A percentile compares a stretch with the other conserved stretches of the same genome.
Conservation (phyloP, 2,329 filamentous ascomycete genomes). For the Ophiostoma fasciatum region DNA sequence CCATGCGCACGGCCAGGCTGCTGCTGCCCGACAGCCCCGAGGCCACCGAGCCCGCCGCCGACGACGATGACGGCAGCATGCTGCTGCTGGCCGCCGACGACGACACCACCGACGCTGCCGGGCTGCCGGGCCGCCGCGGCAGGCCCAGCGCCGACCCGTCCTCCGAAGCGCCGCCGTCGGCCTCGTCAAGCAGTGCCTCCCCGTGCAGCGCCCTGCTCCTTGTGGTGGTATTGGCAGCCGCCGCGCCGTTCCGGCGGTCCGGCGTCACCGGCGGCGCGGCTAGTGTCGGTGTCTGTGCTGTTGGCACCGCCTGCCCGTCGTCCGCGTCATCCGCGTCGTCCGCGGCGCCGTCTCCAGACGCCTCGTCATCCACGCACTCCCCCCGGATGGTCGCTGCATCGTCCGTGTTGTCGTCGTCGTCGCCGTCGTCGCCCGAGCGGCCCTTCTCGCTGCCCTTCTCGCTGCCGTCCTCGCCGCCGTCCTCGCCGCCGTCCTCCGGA, state of each 20-base stretch:
- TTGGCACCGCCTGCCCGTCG: no score
- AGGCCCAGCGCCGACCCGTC: constrained; percentile 35
- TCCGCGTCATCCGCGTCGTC: constrained; percentile 13
- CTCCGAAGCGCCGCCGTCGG: no score
- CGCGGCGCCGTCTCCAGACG: background rate
- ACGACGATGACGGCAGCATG: no score
- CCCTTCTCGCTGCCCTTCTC: no score
- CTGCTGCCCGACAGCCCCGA: constrained; percentile 38
- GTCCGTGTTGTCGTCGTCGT: constrained; percentile 22
- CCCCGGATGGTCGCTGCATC: constrained; percentile 29
- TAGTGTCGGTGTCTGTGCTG: constrained; percentile 14
- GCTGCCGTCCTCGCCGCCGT: background rate
- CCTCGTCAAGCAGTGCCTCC: no score
- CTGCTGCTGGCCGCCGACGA: background rate
- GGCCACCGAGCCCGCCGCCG: background rate
- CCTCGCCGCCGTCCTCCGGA: background rate
- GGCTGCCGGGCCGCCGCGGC: constrained; percentile 47
- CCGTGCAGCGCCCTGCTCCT: no score
- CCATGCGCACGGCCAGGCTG: constrained; percentile 28
- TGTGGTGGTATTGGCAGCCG: no score
- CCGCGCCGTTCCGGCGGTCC: constrained; percentile 20
- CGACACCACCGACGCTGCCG: constrained; percentile 52
- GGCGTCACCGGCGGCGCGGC: constrained; percentile 7
- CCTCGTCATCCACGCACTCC: constrained; percentile 17
- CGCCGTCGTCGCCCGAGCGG: no score